These are phyloP conservation scores for Amaranthus hypochondriacus DNA, from an alignment of 148 eudicot species.

Conservation along the genomic window DNA sequence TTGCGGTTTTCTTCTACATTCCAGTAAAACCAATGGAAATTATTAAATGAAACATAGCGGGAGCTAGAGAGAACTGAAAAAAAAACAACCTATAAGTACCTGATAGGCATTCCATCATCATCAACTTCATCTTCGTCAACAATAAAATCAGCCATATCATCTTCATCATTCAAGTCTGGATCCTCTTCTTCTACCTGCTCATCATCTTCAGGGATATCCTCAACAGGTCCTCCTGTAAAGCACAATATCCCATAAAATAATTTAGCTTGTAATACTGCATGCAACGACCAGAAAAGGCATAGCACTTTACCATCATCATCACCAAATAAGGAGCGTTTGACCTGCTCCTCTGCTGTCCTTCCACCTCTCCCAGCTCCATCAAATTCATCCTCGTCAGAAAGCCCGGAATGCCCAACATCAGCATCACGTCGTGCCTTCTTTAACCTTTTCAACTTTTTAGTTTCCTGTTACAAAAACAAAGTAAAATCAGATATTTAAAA, in stretches of 20 bases:
- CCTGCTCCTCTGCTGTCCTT: conserved; percentile 62
- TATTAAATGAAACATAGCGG: not conserved
- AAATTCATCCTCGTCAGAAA: conserved; percentile 67
- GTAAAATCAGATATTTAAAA: not conserved
- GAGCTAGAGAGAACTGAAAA: not conserved
- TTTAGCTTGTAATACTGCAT: not conserved
- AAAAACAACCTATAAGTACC: conserved; percentile 29
- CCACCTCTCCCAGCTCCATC: conserved; percentile 51
- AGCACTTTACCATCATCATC: conserved; percentile 58
- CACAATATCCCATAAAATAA: conserved; percentile 5
- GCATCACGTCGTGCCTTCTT: conserved; percentile 71
- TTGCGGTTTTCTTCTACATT: conserved; percentile 54
- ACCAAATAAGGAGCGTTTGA: conserved; percentile 62
- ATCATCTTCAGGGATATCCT: conserved; percentile 87
- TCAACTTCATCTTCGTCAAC: conserved; percentile 91
- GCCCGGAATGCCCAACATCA: conserved; percentile 56
- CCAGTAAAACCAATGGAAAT: not conserved
- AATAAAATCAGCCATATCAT: conserved; percentile 95
- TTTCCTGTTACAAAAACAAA: conserved; percentile 38
- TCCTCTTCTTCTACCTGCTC: conserved; percentile 63
- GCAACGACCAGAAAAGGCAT: not conserved
- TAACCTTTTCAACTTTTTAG: conserved; percentile 76
- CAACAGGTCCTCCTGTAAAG: conserved; percentile 50
- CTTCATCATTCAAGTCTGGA: conserved; percentile 57
- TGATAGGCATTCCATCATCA: conserved; percentile 61